Evolutionary conservation across 495 filamentous ascomycete genomes (phyloP).

Genomic region (Evernia prunastri): DNA sequence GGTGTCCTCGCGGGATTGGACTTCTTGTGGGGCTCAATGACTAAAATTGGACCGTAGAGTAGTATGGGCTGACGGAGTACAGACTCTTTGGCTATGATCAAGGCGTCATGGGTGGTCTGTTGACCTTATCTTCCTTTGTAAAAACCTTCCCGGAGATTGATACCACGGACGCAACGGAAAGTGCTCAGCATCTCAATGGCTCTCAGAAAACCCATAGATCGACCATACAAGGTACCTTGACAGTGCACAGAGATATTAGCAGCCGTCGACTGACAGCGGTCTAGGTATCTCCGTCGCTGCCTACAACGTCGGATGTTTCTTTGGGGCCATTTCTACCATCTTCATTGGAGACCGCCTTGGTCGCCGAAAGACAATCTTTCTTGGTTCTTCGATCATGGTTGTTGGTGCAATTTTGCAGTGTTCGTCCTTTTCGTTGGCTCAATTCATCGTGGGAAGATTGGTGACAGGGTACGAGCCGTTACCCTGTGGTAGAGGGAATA

Average conservation of each 20-base stretch:
- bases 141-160: conserved; percentile 53
- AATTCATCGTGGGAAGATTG: conserved; percentile 59
- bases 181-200: conserved; percentile 21
- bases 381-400: conserved; percentile 63
- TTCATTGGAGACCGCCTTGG: conserved; percentile 67
- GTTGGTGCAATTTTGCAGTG: conserved; percentile 62
- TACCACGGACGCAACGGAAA: conserved; percentile 31
- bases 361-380: conserved; percentile 61
- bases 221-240: conserved; percentile 46
- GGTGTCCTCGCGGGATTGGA: conserved; percentile 63
- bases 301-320: conserved; percentile 73
- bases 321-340: conserved; percentile 61
- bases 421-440: conserved; percentile 51
- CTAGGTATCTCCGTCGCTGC: conserved; percentile 52
- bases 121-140: conserved; percentile 22
- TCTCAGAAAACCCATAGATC: conserved; percentile 40
- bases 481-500: conserved; percentile 35
- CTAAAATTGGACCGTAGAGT: not conserved
- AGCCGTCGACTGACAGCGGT: conserved; percentile 13
- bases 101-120: conserved; percentile 33
- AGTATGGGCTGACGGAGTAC: not conserved
- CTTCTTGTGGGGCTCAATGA: conserved; percentile 41
- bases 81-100: conserved; percentile 51
- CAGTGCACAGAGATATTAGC: not conserved
- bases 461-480: conserved; percentile 60